These are phyloP conservation scores for Ophiocordyceps camponoti-leonardi DNA, from an alignment of 2,329 filamentous ascomycete genomes.

Conservation along the genomic window DNA sequence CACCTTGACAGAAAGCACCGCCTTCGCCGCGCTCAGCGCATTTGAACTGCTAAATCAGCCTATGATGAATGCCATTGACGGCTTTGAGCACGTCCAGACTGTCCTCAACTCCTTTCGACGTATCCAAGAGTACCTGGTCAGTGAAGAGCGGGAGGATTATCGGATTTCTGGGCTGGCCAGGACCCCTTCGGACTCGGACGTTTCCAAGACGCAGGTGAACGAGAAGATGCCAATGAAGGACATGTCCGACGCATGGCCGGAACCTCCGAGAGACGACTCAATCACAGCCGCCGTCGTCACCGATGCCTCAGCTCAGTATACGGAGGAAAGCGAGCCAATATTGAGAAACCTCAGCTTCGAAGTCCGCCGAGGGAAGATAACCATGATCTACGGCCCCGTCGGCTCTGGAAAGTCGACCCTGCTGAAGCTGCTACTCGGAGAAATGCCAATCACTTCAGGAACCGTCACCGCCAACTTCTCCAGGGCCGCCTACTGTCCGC, in stretches of 20 bases:
- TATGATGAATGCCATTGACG: conserved; percentile 5
- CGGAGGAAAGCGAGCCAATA: background rate
- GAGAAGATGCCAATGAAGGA: background rate
- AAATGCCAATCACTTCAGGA: conserved; percentile 6
- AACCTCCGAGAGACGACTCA: background rate
- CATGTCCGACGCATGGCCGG: background rate
- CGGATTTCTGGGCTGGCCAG: background rate
- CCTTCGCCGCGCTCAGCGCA: conserved; percentile 7
- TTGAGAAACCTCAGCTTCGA: conserved; percentile 4
- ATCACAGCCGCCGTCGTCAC: background rate
- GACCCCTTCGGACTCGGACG: background rate
- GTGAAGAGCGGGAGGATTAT: conserved; percentile 5
- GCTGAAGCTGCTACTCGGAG: conserved; percentile 7
- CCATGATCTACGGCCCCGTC: conserved; percentile 8
- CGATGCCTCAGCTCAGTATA: conserved; percentile 4
- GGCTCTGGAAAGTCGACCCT: conserved; percentile 9
- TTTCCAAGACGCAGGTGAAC: background rate
- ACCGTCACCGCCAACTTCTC: conserved; percentile 2
- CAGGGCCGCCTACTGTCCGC: conserved; percentile 8
- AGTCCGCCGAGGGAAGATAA: conserved; percentile 4
- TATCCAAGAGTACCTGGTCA: conserved; percentile 7
- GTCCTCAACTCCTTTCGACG: conserved; percentile 7
- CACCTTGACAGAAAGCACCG: conserved; percentile 6
- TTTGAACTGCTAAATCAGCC: conserved; percentile 7
- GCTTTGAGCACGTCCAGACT: conserved; percentile 7